Evolutionary conservation across 2,329 filamentous ascomycete genomes (phyloP).

Genomic region (Ophiostoma sp.): DNA sequence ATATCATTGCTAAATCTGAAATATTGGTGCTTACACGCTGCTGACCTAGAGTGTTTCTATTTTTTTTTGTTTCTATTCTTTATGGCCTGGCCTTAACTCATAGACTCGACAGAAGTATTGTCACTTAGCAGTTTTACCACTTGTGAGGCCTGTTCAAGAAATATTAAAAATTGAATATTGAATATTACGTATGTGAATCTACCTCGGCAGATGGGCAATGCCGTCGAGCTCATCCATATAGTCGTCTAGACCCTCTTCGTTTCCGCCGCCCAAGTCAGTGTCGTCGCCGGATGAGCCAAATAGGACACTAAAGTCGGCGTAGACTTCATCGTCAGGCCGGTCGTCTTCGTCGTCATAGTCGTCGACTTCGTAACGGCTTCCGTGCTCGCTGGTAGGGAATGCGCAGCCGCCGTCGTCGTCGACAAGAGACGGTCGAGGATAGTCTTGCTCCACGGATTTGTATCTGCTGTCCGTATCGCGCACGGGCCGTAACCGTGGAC

Average conservation of each 20-base stretch:
- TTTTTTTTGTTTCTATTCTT: not conserved
- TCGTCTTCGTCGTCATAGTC: slow-evolving; percentile 39
- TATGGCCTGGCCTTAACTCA: too few relatives aligned
- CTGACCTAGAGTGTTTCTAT: not conserved
- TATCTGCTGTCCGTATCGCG: not conserved
- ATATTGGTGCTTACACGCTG: not conserved
- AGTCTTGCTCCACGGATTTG: not conserved
- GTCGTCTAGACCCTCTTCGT: slow-evolving; percentile 45
- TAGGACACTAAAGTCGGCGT: slow-evolving; percentile 51
- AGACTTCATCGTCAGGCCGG: slow-evolving; percentile 45
- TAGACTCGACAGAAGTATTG: too few relatives aligned
- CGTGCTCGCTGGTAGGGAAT: slow-evolving; percentile 45
- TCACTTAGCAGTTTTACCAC: too few relatives aligned
- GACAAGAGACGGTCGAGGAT: not conserved
- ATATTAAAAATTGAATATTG: too few relatives aligned
- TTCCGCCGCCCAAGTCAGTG: slow-evolving; percentile 27
- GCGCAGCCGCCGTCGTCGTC: slow-evolving; percentile 39
- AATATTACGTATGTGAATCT: not conserved
- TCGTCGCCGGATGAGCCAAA: slow-evolving; percentile 39
- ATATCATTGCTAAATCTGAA: not conserved
- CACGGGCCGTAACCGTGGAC: not conserved
- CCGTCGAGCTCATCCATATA: slow-evolving; percentile 53
- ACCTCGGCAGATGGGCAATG: slow-evolving; percentile 43
- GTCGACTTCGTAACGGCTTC: slow-evolving; percentile 38
- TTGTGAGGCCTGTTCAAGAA: too few relatives aligned